These are phyloP conservation scores for Rubroshorea leprosula DNA, from an alignment of 345 rosid species.

Conservation along the genomic window DNA sequence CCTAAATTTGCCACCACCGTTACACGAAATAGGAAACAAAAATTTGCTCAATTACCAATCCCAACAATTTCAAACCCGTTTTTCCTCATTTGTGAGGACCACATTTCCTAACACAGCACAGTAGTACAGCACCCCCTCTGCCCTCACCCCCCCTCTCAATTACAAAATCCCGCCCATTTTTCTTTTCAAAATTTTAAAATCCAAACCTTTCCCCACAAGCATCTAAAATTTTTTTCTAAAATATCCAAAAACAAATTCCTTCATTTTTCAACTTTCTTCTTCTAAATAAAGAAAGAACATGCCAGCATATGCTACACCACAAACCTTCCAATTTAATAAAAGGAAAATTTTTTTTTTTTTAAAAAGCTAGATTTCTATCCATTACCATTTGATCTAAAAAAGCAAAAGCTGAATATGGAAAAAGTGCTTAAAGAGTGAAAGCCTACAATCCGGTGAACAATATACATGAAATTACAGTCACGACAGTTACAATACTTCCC, in stretches of 20 bases:
- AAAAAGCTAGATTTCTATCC: too few relatives aligned
- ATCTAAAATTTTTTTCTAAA: too few relatives aligned
- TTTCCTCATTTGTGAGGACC: neutral
- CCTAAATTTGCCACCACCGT: neutral
- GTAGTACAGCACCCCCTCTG: too few relatives aligned
- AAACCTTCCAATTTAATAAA: neutral
- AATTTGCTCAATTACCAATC: neutral
- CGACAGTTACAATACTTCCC: constrained; percentile 15
- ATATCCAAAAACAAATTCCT: too few relatives aligned
- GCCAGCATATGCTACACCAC: neutral
- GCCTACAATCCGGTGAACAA: constrained; percentile 30
- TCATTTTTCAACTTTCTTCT: too few relatives aligned
- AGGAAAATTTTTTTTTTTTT: too few relatives aligned
- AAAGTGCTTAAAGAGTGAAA: neutral
- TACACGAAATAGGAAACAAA: neutral
- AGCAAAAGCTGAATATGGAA: neutral
- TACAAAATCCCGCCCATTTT: neutral
- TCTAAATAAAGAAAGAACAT: too few relatives aligned
- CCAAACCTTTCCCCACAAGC: too few relatives aligned
- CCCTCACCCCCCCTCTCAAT: too few relatives aligned
- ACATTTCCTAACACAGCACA: too few relatives aligned
- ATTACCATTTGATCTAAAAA: neutral
- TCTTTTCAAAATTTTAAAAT: neutral
- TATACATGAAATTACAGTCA: constrained; percentile 39
- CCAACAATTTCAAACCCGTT: neutral